phyloP scores from a whole-genome alignment of 768 basidiomycete genomes.

The Panus rudis region DNA sequence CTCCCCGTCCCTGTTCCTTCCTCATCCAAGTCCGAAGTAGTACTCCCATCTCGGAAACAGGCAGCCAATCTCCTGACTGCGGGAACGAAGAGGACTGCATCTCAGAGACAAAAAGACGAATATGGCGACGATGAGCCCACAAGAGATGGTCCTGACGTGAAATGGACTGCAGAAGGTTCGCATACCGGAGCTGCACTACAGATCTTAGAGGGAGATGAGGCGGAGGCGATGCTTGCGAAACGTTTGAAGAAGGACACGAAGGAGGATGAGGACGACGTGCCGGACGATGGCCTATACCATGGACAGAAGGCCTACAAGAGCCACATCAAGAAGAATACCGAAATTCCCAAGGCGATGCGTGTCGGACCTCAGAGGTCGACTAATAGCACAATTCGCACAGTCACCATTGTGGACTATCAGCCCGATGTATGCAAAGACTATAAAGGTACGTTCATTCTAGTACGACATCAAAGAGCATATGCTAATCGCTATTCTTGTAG shows the following conservation, averaged over 20 bases:
- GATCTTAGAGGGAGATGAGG: slow-evolving; percentile 78
- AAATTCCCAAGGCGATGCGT: slow-evolving; percentile 83
- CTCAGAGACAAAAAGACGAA: slow-evolving; percentile 41
- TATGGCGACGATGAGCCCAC: slow-evolving; percentile 48
- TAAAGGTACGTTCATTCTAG: slow-evolving; percentile 61
- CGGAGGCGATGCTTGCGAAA: slow-evolving; percentile 70
- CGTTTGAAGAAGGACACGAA: slow-evolving; percentile 51
- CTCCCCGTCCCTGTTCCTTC: slow-evolving; percentile 26
- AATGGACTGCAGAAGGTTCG: slow-evolving; percentile 72
- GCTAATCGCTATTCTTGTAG: slow-evolving; percentile 32
- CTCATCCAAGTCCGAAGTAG: slow-evolving; percentile 59
- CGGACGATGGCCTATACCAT: slow-evolving; percentile 81
- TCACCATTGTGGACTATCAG: slow-evolving; percentile 95
- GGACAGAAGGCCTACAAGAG: slow-evolving; percentile 78
- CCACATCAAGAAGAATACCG: slow-evolving; percentile 76
- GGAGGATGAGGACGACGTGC: slow-evolving; percentile 50
- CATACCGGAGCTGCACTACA: slow-evolving; percentile 68
- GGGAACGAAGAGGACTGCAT: slow-evolving; percentile 59
- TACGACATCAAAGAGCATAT: not conserved
- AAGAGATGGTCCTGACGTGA: slow-evolving; percentile 53
- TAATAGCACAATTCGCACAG: slow-evolving; percentile 79
- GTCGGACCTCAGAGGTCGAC: slow-evolving; percentile 70
- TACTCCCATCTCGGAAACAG: slow-evolving; percentile 68
- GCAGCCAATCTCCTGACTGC: slow-evolving; percentile 68
- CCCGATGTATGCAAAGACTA: slow-evolving; percentile 99